Percentiles rank a stretch among this genome's conserved stretches.
phyloP scores from a whole-genome alignment of 352 stramenopile species.

The Phytophthora sp. region DNA sequence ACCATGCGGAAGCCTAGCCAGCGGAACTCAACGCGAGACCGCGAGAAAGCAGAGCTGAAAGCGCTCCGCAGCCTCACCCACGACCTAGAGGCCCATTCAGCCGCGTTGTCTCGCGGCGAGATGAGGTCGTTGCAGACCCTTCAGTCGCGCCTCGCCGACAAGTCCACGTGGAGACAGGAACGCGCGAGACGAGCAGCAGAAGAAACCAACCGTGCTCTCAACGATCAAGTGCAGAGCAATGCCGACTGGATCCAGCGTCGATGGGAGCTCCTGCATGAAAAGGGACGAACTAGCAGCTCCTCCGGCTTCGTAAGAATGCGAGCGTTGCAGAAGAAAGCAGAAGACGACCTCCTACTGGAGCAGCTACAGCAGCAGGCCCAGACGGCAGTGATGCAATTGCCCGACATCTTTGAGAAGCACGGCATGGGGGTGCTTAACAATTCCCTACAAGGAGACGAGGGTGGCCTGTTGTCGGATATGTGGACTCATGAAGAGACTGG shows the following conservation, averaged over 20 bases:
- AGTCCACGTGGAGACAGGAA: conserved; percentile 24
- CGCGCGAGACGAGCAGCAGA: conserved; percentile 5
- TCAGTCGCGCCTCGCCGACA: neutral
- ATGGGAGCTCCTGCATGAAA: conserved; percentile 29
- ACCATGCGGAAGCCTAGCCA: neutral
- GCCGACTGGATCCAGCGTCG: conserved; percentile 39
- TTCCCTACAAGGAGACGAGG: too few relatives aligned
- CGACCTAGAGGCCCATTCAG: conserved; percentile 17
- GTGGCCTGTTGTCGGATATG: conserved; percentile 10
- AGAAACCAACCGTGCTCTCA: conserved; percentile 9
- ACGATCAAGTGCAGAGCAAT: conserved; percentile 21
- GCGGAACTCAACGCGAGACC: conserved; percentile 37
- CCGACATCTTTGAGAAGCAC: neutral
- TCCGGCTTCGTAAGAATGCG: neutral
- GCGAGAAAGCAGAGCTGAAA: conserved; percentile 25
- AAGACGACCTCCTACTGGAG: conserved; percentile 5
- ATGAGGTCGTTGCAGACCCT: neutral
- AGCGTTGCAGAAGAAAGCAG: conserved; percentile 1
- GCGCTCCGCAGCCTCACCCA: conserved; percentile 14
- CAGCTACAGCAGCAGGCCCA: conserved; percentile 4
- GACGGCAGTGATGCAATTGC: neutral
- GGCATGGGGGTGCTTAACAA: neutral
- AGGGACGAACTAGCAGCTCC: neutral
- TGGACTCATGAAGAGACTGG: conserved; percentile 18
- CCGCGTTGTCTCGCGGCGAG: neutral